phyloP scores from a whole-genome alignment of 345 rosid species.

The Brassica carinata region DNA sequence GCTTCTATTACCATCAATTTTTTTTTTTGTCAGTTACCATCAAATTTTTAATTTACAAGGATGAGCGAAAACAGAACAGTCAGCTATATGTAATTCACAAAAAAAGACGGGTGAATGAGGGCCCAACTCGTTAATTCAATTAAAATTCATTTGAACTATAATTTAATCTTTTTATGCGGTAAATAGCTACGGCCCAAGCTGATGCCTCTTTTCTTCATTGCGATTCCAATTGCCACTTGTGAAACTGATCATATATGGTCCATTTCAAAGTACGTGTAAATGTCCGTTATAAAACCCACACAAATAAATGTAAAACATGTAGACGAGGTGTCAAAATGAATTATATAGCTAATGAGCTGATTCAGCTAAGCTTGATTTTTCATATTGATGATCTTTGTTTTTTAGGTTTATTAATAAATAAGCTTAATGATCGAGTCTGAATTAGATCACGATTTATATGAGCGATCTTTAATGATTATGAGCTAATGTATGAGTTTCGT shows the following conservation, averaged over 20 bases:
- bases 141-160: neutral
- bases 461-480: no score
- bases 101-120: neutral
- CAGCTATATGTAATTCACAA: neutral
- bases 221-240: neutral
- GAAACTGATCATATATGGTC: neutral
- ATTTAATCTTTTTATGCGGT: neutral
- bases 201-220: neutral
- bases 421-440: no score
- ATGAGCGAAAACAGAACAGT: no score
- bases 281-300: no score
- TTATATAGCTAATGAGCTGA: no score
- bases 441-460: no score
- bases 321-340: no score
- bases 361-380: no score
- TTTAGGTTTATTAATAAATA: no score
- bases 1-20: neutral
- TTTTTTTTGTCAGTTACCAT: neutral
- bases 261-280: neutral
- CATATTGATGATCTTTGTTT: no score
- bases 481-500: no score
- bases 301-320: no score
- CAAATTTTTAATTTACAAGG: neutral
- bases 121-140: neutral
- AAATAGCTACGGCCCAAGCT: neutral